Percentiles rank a stretch among this genome's conserved stretches.
phyloP scores from a whole-genome alignment of 2,329 filamentous ascomycete genomes.

The Neospermospora avenae region DNA sequence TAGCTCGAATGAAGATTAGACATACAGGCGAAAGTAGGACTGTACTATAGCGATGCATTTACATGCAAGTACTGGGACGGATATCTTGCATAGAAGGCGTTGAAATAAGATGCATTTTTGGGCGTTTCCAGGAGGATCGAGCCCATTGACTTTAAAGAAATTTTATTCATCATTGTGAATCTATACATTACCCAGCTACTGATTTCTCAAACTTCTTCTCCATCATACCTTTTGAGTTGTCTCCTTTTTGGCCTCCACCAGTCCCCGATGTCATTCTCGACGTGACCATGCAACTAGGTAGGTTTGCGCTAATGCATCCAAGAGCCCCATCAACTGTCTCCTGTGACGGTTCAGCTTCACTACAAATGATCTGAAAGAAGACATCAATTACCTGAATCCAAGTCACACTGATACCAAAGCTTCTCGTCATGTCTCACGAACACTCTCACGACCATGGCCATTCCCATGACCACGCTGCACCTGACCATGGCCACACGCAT shows the following conservation, averaged over 20 bases:
- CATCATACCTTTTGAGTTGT: no score
- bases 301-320: not conserved
- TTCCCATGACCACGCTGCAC: constrained; percentile 52
- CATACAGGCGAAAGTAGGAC: not conserved
- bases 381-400: not conserved
- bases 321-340: not conserved
- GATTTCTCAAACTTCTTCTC: not conserved
- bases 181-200: not conserved
- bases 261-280: not conserved
- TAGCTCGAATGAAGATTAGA: constrained; percentile 18
- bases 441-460: constrained; percentile 39
- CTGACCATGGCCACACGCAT: constrained; percentile 89
- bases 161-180: not conserved
- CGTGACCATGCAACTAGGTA: not conserved
- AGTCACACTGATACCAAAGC: not conserved
- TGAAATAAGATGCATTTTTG: not conserved
- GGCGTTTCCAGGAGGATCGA: not conserved
- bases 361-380: not conserved
- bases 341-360: not conserved
- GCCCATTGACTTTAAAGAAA: not conserved
- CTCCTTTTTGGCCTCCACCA: no score
- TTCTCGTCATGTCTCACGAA: not conserved
- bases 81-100: not conserved
- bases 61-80: not conserved
- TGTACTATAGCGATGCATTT: not conserved